Evolutionary conservation across 2,329 filamentous ascomycete species (phyloP).

Genomic region (Colletotrichum horii): DNA sequence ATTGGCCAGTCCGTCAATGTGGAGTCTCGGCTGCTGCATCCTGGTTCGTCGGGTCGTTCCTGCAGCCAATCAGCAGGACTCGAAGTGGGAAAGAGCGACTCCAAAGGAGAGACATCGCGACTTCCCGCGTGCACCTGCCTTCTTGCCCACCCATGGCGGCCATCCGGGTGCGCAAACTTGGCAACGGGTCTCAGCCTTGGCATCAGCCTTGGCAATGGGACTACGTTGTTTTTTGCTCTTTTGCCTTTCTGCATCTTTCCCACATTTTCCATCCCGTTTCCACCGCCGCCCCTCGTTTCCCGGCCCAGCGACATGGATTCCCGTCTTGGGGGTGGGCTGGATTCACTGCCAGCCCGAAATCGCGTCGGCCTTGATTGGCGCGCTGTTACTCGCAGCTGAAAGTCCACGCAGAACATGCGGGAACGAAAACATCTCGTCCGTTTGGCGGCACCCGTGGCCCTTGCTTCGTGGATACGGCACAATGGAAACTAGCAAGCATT

Average conservation of each 20-base stretch:
- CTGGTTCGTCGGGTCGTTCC: background rate
- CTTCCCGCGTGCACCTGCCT: background rate
- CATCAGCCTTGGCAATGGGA: constrained; percentile 20
- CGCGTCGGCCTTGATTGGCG: background rate
- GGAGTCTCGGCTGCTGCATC: background rate
- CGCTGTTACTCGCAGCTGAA: background rate
- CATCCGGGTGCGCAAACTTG: constrained; percentile 21
- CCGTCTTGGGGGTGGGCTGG: background rate
- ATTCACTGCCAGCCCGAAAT: background rate
- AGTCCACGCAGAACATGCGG: background rate
- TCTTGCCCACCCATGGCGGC: background rate
- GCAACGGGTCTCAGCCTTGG: constrained; percentile 20
- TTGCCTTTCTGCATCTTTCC: background rate
- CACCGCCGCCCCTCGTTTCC: background rate
- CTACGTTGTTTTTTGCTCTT: constrained; percentile 16
- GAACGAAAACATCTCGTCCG: background rate
- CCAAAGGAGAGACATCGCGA: background rate
- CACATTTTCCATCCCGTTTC: background rate
- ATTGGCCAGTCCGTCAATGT: background rate
- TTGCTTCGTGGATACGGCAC: background rate
- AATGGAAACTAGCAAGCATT: background rate
- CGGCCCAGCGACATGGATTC: background rate
- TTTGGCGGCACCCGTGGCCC: background rate
- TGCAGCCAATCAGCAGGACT: background rate
- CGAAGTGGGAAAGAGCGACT: background rate